These are phyloP conservation scores for Hydnum rufescens DNA, from an alignment of 768 basidiomycete genomes.

Conservation along the genomic window DNA sequence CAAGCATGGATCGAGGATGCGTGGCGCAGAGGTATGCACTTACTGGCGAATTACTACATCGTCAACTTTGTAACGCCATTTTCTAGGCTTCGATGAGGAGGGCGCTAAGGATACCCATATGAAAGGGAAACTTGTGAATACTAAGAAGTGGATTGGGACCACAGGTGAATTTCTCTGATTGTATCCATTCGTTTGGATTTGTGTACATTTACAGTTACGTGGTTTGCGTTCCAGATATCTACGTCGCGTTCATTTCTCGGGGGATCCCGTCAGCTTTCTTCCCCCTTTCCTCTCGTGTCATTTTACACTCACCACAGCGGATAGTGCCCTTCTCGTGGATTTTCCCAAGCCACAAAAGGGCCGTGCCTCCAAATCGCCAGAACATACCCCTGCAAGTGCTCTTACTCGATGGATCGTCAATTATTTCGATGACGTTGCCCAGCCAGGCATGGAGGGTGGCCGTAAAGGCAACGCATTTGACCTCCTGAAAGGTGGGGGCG, in stretches of 20 bases:
- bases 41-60: neutral
- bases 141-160: slow-evolving; percentile 64
- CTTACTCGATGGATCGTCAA: slow-evolving; percentile 55
- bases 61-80: neutral
- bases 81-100: slow-evolving; percentile 46
- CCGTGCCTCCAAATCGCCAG: no score
- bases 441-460: slow-evolving; percentile 13
- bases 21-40: slow-evolving; percentile 40
- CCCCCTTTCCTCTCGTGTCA: neutral
- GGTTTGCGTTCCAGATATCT: slow-evolving; percentile 35
- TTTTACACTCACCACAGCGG: neutral
- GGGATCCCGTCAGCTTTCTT: slow-evolving; percentile 46
- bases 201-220: neutral
- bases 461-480: slow-evolving; percentile 22
- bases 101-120: slow-evolving; percentile 36
- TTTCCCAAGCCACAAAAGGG: neutral
- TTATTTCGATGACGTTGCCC: slow-evolving; percentile 33
- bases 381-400: slow-evolving; percentile 13
- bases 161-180: slow-evolving; percentile 27
- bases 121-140: slow-evolving; percentile 30
- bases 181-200: no score
- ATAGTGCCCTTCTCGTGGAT: neutral
- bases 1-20: slow-evolving; percentile 68
- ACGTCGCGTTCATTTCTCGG: slow-evolving; percentile 54
- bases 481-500: slow-evolving; percentile 28